Evolutionary conservation across 164 flowering plant species (phyloP).

Genomic region (Berberis vulgaris): DNA sequence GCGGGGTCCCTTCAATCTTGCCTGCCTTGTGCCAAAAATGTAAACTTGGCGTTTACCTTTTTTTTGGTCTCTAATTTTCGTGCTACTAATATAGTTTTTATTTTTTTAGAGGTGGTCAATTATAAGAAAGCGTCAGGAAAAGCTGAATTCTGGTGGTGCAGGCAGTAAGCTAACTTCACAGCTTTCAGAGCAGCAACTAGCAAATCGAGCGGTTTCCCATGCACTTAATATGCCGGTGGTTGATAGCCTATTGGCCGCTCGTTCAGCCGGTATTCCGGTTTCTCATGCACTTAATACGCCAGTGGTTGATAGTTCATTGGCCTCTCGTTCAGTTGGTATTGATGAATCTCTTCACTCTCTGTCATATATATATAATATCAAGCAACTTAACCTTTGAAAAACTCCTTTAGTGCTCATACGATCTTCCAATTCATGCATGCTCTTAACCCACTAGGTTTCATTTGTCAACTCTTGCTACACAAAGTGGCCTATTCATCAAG

Average conservation of each 20-base stretch:
- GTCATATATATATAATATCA: too few relatives aligned
- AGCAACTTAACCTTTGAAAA: too few relatives aligned
- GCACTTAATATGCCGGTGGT: too few relatives aligned
- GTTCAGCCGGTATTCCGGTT: slow-evolving; percentile 19
- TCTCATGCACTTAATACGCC: slow-evolving; percentile 54
- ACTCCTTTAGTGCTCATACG: too few relatives aligned
- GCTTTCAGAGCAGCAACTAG: slow-evolving; percentile 55
- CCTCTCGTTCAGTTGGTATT: slow-evolving; percentile 18
- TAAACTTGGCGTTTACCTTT: background rate
- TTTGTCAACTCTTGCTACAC: too few relatives aligned
- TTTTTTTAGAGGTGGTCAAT: slow-evolving; percentile 69
- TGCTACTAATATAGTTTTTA: background rate
- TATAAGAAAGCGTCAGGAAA: slow-evolving; percentile 39
- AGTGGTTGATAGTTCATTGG: slow-evolving; percentile 22
- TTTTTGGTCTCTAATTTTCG: slow-evolving; percentile 5
- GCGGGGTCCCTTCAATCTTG: too few relatives aligned
- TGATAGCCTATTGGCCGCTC: too few relatives aligned
- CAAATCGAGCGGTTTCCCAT: slow-evolving; percentile 38
- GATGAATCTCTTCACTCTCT: slow-evolving; percentile 15
- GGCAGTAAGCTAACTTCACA: slow-evolving; percentile 25
- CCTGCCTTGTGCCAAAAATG: too few relatives aligned
- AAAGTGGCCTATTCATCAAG: too few relatives aligned
- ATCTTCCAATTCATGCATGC: too few relatives aligned
- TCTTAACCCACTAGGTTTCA: too few relatives aligned
- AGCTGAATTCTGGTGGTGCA: slow-evolving; percentile 22